Base-by-base conservation (phyloP, 148 eudicot species). In the Simmondsia chinensis region DNA sequence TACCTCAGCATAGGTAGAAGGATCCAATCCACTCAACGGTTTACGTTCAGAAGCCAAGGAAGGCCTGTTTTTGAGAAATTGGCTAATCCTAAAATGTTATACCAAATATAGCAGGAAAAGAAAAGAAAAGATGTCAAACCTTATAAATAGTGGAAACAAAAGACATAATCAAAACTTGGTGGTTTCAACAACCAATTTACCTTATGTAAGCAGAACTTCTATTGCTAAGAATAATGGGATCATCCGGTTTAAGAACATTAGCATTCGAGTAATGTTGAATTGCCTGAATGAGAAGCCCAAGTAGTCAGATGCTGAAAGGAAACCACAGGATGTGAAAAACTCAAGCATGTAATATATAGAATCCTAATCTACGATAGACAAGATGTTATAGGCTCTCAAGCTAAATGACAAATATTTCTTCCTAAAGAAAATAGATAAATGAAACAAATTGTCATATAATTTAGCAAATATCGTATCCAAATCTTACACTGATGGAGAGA, bases 141-240 rank as follows among this genome's bases (percentile, higher is more conserved):
- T 23, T 7, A 36, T 19, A 32, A 22, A 20, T 36, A 9, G 43
- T 0, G n/a, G 20, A 25, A 7, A 13, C 15, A 10, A 5, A 15
- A 32, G 14, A 18, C 14, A 46, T 20, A 18, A 38, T 29, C 44
- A 36, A 5, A 12, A 38, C 7, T 17, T 20, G 31, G 13, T 9
- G 19, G 30, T 29, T 43, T 41, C n/a, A 20, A 40, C n/a, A 39
- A 24, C 19, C 9, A 17, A 20, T 37, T 45, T 54, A 93, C 99
- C 95, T 77, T 52, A 93, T 76, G 64, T 93, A 86, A 6, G 99
- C 80, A 64, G 80, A 72, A 71, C 86, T 77, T 71, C 99, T 66
- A 63, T 93, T 93, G 72, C 94, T 75, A 34, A 93, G 72, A 48
- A 93, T 79, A 50, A 73, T 57, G 24, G 96, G 76, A 71, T 93